These are phyloP conservation scores for Letharia columbiana DNA, from an alignment of 495 filamentous ascomycete genomes.

Conservation along the genomic window DNA sequence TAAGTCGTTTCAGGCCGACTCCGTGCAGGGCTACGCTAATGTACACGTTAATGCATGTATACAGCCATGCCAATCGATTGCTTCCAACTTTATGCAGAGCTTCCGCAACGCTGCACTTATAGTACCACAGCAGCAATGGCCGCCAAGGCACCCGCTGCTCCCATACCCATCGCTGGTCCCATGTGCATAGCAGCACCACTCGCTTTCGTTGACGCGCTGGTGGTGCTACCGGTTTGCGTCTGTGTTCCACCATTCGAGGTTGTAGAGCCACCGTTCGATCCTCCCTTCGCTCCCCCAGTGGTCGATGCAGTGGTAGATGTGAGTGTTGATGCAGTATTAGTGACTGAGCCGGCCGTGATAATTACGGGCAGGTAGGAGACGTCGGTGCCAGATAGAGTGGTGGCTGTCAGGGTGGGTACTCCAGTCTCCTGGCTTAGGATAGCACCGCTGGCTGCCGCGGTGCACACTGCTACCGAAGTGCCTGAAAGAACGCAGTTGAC, in stretches of 20 bases:
- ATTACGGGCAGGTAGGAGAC: not conserved
- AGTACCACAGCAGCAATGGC: not conserved
- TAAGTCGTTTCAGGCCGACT: not conserved
- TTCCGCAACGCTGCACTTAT: not conserved
- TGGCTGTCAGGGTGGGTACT: not conserved
- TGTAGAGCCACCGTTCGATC: not conserved
- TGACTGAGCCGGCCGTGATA: conserved; percentile 6
- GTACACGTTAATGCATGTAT: not conserved
- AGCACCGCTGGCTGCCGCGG: not conserved
- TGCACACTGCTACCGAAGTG: conserved; percentile 6
- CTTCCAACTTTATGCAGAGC: not conserved
- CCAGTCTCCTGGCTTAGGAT: not conserved
- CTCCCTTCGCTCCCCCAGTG: not conserved
- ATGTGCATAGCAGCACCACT: not conserved
- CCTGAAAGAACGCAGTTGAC: conserved; percentile 5
- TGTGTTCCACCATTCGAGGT: not conserved
- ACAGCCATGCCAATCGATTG: not conserved
- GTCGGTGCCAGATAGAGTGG: conserved; percentile 1
- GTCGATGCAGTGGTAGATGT: conserved; percentile 1
- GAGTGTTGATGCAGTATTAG: conserved; percentile 2
- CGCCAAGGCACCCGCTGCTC: conserved; percentile 1
- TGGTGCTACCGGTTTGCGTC: not conserved
- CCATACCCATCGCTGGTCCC: conserved; percentile 6
- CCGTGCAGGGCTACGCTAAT: not conserved
- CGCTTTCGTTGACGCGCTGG: not conserved